Base-by-base conservation (phyloP, 257 asterid genomes). In the Nicotiana paniculata region DNA sequence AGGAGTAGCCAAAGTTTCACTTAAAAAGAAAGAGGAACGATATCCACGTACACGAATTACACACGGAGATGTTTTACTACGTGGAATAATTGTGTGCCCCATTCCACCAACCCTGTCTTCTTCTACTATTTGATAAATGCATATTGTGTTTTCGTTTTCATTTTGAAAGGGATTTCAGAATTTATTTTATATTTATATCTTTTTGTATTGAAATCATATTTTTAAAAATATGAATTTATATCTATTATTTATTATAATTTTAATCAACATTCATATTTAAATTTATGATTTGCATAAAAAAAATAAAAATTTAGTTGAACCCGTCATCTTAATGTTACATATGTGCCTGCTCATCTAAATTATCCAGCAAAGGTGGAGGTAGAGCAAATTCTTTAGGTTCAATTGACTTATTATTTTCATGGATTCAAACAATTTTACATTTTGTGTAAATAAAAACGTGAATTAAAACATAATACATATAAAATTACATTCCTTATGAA, bases 41-140 rank as follows among this genome's bases (percentile, higher is more conserved):
- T 17, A 16, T 67, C 58, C 83, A 86, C 61, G 84, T 63, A 88
- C 91, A 78, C 89, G 91, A 63, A 80, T 21, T 58, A 57, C 28
- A 88, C 91, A 67, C 89, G 87, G 81, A 81, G 59, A 82, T 32
- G 48, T 3, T 81, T 48, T 78, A 54, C 33, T 48, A 74, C 62
- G 62, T 39, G 63, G 79, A 72, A 77, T 81, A 77, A 77, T 55
- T 26, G 87, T 83, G 16, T 83, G 85, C 2, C 88, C 88, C 48
- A 5, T 21, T 21, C 51, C 8, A 48, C 24, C 43, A 63, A 65
- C 21, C 33, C 39, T 59, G 69, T 53, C 83, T 53, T 81, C 75
- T 70, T 74, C 57, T 74, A 7, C 16, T 11, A 53, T 24, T 72
- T 48, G 28, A 15, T 2, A 48, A 74, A 32, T 48, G 79, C 39